These are phyloP conservation scores for Trichothecium roseum DNA, from an alignment of 2,329 filamentous ascomycete genomes.

Conservation along the genomic window DNA sequence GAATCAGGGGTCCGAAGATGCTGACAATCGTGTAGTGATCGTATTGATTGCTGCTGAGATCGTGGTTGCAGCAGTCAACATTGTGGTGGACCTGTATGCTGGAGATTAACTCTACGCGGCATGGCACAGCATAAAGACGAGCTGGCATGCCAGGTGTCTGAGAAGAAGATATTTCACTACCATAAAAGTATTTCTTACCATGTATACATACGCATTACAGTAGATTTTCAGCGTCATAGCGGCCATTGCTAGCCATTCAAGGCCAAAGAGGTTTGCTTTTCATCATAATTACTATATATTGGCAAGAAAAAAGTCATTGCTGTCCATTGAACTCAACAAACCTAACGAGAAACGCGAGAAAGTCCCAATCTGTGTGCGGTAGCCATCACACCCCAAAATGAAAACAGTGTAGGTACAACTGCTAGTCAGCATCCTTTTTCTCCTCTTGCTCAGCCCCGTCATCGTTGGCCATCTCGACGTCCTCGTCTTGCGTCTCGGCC, in stretches of 20 bases:
- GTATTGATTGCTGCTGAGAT: slow-evolving; percentile 94
- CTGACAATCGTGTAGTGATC: slow-evolving; percentile 53
- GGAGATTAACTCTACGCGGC: slow-evolving; percentile 18
- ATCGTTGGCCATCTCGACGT: slow-evolving; percentile 6
- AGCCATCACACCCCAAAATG: too few relatives aligned
- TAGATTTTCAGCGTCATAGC: slow-evolving; percentile 1
- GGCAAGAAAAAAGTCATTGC: not conserved
- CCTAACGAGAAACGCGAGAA: too few relatives aligned
- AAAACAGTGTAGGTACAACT: too few relatives aligned
- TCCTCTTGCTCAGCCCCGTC: slow-evolving; percentile 2
- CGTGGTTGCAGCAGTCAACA: slow-evolving; percentile 84
- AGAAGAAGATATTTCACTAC: too few relatives aligned
- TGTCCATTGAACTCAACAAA: too few relatives aligned
- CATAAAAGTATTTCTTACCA: too few relatives aligned
- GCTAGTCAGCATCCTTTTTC: not conserved
- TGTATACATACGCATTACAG: not conserved
- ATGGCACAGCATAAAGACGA: too few relatives aligned
- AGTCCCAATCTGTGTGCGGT: too few relatives aligned
- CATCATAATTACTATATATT: not conserved
- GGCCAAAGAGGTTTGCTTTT: not conserved
- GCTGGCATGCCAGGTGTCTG: not conserved
- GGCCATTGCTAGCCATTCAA: not conserved
- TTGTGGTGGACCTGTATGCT: slow-evolving; percentile 82
- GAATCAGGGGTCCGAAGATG: not conserved
- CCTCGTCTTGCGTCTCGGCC: slow-evolving; percentile 4